Evolutionary conservation across 2,329 filamentous ascomycete genomes (phyloP).

Genomic region (Paracoccidioides lutzii): DNA sequence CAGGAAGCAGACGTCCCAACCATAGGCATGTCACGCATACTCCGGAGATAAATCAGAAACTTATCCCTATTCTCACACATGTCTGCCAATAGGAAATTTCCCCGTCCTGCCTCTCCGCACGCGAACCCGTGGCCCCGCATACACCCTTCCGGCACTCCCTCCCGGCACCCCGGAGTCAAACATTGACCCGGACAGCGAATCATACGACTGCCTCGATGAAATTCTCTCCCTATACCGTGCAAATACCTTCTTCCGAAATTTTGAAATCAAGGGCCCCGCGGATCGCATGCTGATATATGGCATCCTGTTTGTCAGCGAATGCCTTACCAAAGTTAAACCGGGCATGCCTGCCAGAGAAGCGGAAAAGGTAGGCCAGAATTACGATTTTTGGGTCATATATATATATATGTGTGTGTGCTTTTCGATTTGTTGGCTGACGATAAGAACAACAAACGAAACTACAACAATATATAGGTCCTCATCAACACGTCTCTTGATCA

Average conservation of each 20-base stretch:
- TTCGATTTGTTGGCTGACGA: too few relatives aligned
- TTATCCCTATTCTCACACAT: not conserved
- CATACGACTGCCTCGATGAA: constrained; percentile 94
- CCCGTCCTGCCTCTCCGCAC: constrained; percentile 89
- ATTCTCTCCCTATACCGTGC: constrained; percentile 84
- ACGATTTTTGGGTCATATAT: too few relatives aligned
- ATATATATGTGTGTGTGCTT: too few relatives aligned
- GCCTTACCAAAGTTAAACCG: constrained; percentile 74
- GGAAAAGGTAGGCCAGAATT: constrained; percentile 41
- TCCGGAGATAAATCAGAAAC: not conserved
- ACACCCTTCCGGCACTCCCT: constrained; percentile 59
- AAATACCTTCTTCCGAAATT: constrained; percentile 98
- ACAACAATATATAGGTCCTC: constrained; percentile 56
- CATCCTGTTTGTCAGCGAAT: constrained; percentile 88
- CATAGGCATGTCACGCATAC: constrained; percentile 37
- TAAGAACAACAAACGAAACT: constrained; percentile 19
- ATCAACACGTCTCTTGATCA: constrained; percentile 87
- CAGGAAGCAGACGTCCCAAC: constrained; percentile 59
- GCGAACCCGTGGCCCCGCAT: constrained; percentile 86
- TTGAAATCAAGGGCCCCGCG: constrained; percentile 93
- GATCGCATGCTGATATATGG: constrained; percentile 93
- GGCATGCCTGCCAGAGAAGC: constrained; percentile 52
- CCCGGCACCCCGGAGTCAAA: constrained; percentile 39
- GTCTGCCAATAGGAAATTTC: constrained; percentile 60
- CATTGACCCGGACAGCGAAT: constrained; percentile 71